Evolutionary conservation across 2,329 filamentous ascomycete genomes (phyloP).

Genomic region (Colletotrichum kahawae): DNA sequence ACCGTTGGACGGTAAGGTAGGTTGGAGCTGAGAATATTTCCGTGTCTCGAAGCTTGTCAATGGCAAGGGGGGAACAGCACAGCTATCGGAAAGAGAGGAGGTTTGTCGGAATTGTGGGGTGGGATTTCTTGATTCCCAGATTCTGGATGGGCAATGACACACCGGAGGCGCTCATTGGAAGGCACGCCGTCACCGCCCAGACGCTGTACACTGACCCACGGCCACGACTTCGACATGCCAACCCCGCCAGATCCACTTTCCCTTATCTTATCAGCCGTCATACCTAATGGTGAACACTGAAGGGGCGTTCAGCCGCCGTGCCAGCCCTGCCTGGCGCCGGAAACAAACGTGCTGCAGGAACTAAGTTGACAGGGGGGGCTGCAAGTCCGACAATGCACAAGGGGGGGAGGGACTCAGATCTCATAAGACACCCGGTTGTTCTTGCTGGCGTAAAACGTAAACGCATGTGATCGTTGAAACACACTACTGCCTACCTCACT

Average conservation of each 20-base stretch:
- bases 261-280: conserved; percentile 7
- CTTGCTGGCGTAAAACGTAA: not conserved
- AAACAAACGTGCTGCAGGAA: conserved; percentile 22
- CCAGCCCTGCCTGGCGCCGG: conserved; percentile 12
- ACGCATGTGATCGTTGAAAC: conserved; percentile 19
- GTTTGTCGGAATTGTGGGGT: conserved; percentile 12
- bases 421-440: not conserved
- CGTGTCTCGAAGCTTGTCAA: not conserved
- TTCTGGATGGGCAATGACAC: not conserved
- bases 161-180: not conserved
- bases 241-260: conserved; percentile 19
- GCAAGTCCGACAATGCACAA: not conserved
- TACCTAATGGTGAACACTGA: not conserved
- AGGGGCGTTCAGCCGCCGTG: not conserved
- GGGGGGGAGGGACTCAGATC: conserved; percentile 7
- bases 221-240: not conserved
- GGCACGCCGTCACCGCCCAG: not conserved
- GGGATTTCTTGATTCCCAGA: conserved; percentile 2
- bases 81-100: not conserved
- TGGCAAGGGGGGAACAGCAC: not conserved
- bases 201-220: not conserved
- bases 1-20: not conserved
- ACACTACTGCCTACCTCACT: not conserved
- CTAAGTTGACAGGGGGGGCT: conserved; percentile 7
- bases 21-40: not conserved